These are phyloP conservation scores for Parasitella parasitica DNA, from an alignment of 371 early-diverging fungal species.

Conservation along the genomic window DNA sequence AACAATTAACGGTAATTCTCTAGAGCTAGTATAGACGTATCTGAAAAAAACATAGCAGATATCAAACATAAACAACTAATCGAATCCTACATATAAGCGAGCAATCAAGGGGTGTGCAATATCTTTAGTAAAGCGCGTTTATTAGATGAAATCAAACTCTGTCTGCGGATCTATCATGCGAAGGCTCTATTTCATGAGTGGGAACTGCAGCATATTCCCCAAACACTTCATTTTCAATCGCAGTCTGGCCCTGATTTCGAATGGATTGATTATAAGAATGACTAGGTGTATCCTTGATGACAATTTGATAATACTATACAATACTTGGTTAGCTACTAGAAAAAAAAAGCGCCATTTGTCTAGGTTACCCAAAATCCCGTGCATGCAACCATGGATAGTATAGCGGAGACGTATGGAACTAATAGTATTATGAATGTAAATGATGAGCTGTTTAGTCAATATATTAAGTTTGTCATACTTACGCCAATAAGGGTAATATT, in stretches of 20 bases:
- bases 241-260: constrained; percentile 29
- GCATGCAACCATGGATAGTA: constrained; percentile 31
- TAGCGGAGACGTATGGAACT: constrained; percentile 43
- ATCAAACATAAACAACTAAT: too few relatives aligned
- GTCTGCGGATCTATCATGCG: not conserved
- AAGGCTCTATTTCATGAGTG: not conserved
- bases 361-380: constrained; percentile 37
- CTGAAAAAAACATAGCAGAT: too few relatives aligned
- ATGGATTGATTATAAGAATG: constrained; percentile 44
- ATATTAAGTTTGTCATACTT: constrained; percentile 3
- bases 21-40: too few relatives aligned
- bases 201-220: constrained; percentile 23
- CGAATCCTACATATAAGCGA: too few relatives aligned
- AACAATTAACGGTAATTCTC: too few relatives aligned
- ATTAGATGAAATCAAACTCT: not conserved
- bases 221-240: constrained; percentile 39
- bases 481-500: constrained; percentile 48
- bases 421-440: too few relatives aligned
- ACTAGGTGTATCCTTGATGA: constrained; percentile 33
- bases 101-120: too few relatives aligned
- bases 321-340: not conserved
- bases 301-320: constrained; percentile 39
- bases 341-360: not conserved
- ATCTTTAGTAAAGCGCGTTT: not conserved
- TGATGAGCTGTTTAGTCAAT: not conserved